These are phyloP conservation scores for Termitomyces sp. DNA, from an alignment of 1,284 basidiomycete species.

Conservation along the genomic window DNA sequence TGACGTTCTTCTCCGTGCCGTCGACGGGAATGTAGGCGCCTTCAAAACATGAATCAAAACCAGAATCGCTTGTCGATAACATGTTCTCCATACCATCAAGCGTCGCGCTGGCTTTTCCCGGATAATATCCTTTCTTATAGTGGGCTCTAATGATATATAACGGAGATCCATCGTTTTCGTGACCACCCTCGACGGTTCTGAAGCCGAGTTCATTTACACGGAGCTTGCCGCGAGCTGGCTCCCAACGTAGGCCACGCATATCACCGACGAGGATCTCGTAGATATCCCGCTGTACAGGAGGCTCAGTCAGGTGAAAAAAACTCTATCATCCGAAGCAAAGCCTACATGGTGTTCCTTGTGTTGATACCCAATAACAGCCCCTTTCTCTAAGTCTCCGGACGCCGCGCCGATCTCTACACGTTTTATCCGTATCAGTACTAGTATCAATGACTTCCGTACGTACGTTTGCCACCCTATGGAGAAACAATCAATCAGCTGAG, in stretches of 20 bases:
- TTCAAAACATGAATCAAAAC: slow-evolving; percentile 12
- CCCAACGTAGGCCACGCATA: slow-evolving; percentile 54
- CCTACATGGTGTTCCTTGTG: slow-evolving; percentile 54
- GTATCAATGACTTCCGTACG: slow-evolving; percentile 33
- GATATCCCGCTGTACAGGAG: slow-evolving; percentile 38
- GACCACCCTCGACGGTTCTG: slow-evolving; percentile 62
- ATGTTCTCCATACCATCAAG: slow-evolving; percentile 40
- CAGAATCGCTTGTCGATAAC: neutral
- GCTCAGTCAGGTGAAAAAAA: neutral
- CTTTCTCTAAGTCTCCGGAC: slow-evolving; percentile 47
- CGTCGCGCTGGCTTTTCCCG: slow-evolving; percentile 58
- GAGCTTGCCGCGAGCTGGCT: slow-evolving; percentile 40
- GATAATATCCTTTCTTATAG: slow-evolving; percentile 46
- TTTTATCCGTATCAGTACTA: neutral
- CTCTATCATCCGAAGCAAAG: neutral
- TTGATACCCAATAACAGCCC: slow-evolving; percentile 56
- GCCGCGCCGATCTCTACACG: slow-evolving; percentile 64
- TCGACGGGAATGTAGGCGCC: slow-evolving; percentile 50
- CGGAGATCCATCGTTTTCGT: slow-evolving; percentile 53
- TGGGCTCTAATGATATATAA: slow-evolving; percentile 58
- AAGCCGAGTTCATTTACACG: slow-evolving; percentile 38
- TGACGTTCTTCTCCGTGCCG: slow-evolving; percentile 42
- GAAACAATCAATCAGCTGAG: slow-evolving; percentile 15
- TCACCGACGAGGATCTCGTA: slow-evolving; percentile 71
- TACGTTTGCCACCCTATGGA: slow-evolving; percentile 49